Conservation (phyloP, 345 rosid genomes). For the Passiflora organensis region DNA sequence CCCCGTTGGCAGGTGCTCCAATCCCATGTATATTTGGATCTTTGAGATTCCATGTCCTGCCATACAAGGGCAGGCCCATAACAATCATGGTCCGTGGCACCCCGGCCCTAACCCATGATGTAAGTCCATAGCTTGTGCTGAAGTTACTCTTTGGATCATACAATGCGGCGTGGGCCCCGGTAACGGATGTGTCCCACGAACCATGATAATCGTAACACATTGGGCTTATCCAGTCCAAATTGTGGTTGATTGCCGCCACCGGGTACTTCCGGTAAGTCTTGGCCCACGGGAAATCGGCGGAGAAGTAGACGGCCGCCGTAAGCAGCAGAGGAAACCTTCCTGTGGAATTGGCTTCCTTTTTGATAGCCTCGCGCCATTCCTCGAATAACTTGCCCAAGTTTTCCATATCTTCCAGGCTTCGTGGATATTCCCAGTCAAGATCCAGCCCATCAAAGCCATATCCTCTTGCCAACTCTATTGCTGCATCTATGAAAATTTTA, state of each 20-base stretch:
- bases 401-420: constrained; percentile 31
- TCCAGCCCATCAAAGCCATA: constrained; percentile 54
- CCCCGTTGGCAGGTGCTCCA: constrained; percentile 40
- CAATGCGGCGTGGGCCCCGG: constrained; percentile 55
- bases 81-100: constrained; percentile 42
- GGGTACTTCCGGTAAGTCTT: constrained; percentile 28
- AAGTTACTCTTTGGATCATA: constrained; percentile 50
- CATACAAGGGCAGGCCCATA: constrained; percentile 58
- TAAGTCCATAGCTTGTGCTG: constrained; percentile 53
- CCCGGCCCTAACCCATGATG: constrained; percentile 49
- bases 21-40: constrained; percentile 43
- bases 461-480: constrained; percentile 37
- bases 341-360: constrained; percentile 33
- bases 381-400: constrained; percentile 25
- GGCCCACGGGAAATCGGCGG: constrained; percentile 25
- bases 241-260: constrained; percentile 18
- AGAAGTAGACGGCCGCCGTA: constrained; percentile 55
- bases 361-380: constrained; percentile 41
- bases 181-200: constrained; percentile 30
- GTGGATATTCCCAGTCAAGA: constrained; percentile 59
- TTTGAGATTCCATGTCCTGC: constrained; percentile 50
- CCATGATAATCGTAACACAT: constrained; percentile 60
- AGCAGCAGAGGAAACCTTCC: constrained; percentile 32
- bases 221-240: constrained; percentile 58
- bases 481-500: constrained; percentile 33